Base-by-base conservation (phyloP, 2,329 filamentous ascomycete genomes). In the Claviceps sorghi region DNA sequence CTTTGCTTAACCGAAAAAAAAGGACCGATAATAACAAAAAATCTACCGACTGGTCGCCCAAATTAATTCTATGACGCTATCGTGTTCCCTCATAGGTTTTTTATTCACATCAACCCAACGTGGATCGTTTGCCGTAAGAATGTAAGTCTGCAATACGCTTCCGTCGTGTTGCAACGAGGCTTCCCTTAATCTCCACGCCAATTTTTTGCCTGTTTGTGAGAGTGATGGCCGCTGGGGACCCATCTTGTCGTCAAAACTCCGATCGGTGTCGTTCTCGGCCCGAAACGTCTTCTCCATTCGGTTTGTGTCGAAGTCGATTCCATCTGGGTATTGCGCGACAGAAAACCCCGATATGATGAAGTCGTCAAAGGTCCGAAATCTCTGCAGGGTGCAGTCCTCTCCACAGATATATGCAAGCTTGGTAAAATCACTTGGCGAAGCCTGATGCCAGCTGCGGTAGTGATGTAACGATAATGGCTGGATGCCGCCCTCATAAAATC, bases 401-500 rank as follows among this genome's bases (percentile, higher is more conserved):
- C 49, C 46, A 32, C 52, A 51, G 13, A 51, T 45, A 54, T 77
- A 72, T 8, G 78, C 72, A 22, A 82, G 68, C 58, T 76, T 74
- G 56, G 74, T 73, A 60, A 79, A 73, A 54, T 78, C 72, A 59
- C 71, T 72, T 49, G 80, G 77, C 51, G 69, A 67, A 30, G 72
- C 74, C n/a, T 64, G 59, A 62, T 79, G 75, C 76, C 76, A 80
- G 53, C 73, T 71, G 60, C 80, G 79, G 71, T 79, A 82, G 67
- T 83, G 79, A 63, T 83, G 79, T 21, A 83, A 70, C 11, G 76
- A 79, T 21, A 82, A 67, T 1, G 79, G 78, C 55, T 73, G 72
- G 55, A 77, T 71, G 32, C 77, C 77, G 26, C 74, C 73, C 65
- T 83, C 79, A 62, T 82, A 83, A 64, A 82, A 82, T 5, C 79